Evolutionary conservation across 1,284 basidiomycete genomes (phyloP).

Genomic region (Agroathelia rolfsii): DNA sequence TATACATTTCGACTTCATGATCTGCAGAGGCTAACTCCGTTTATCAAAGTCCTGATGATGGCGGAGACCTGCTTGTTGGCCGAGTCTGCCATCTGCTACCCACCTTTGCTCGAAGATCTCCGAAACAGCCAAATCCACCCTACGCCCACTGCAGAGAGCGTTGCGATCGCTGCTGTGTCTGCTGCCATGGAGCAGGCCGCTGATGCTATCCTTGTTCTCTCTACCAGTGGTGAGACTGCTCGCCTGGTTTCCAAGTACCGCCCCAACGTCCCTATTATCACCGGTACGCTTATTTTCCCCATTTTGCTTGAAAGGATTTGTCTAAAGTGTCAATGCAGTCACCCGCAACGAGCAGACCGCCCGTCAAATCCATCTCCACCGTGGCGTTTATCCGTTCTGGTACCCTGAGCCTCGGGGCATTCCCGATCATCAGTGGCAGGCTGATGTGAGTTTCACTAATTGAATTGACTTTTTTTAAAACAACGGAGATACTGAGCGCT

Average conservation of each 20-base stretch:
- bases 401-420: slow-evolving; percentile 91
- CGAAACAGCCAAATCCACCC: slow-evolving; percentile 72
- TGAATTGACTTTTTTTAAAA: slow-evolving; percentile 10
- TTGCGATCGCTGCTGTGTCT: slow-evolving; percentile 88
- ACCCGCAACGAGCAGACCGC: slow-evolving; percentile 95
- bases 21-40: slow-evolving; percentile 11
- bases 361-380: slow-evolving; percentile 93
- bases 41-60: slow-evolving; percentile 83
- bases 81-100: slow-evolving; percentile 89
- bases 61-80: slow-evolving; percentile 94
- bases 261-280: slow-evolving; percentile 90
- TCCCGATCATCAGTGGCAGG: slow-evolving; percentile 89
- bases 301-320: slow-evolving; percentile 4
- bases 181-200: slow-evolving; percentile 93
- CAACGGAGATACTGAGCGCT: slow-evolving; percentile 26
- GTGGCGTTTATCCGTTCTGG: slow-evolving; percentile 96
- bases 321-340: slow-evolving; percentile 36
- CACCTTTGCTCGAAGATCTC: slow-evolving; percentile 85
- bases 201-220: slow-evolving; percentile 91
- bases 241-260: slow-evolving; percentile 96
- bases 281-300: slow-evolving; percentile 42
- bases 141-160: slow-evolving; percentile 88
- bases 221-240: slow-evolving; percentile 94
- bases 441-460: slow-evolving; percentile 57
- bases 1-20: slow-evolving; percentile 3